These are phyloP conservation scores for Fusarium verticillioides DNA, from an alignment of 2,329 filamentous ascomycete genomes.

Conservation along the genomic window DNA sequence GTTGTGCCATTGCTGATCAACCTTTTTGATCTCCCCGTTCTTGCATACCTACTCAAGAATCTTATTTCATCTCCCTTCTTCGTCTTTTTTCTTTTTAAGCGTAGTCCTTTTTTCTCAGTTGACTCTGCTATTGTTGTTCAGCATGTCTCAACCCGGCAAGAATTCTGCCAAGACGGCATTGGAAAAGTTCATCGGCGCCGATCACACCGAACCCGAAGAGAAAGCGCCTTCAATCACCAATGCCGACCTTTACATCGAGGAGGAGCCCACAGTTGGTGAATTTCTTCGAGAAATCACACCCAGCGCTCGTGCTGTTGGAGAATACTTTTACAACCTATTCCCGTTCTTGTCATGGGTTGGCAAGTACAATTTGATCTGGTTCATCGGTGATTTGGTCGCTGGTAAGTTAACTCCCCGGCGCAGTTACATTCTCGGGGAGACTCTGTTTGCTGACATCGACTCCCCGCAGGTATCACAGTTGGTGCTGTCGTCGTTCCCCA, in stretches of 20 bases:
- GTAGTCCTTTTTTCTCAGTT: neutral
- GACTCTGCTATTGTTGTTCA: neutral
- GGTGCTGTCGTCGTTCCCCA: conserved; percentile 66
- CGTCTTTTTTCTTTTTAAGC: neutral
- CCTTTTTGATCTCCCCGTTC: conserved; percentile 28
- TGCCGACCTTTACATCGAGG: conserved; percentile 53
- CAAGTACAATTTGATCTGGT: conserved; percentile 61
- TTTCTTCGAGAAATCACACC: conserved; percentile 54
- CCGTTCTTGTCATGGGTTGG: conserved; percentile 62
- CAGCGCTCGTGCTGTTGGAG: conserved; percentile 42
- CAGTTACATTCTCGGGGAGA: conserved; percentile 1
- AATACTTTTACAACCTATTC: conserved; percentile 57
- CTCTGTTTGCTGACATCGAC: conserved; percentile 35
- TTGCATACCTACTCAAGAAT: conserved; percentile 3
- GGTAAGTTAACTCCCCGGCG: conserved; percentile 46
- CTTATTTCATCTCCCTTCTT: neutral
- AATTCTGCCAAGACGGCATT: conserved; percentile 40
- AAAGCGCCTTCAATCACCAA: conserved; percentile 51
- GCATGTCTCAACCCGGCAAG: conserved; percentile 37
- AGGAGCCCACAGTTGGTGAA: conserved; percentile 56
- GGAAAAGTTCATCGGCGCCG: conserved; percentile 49
- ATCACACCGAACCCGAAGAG: conserved; percentile 48
- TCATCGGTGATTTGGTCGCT: conserved; percentile 59
- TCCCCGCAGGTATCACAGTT: conserved; percentile 54
- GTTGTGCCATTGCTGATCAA: conserved; percentile 17